Conservation (phyloP, 139 green algal genomes). For the Eudorina sp. region DNA sequence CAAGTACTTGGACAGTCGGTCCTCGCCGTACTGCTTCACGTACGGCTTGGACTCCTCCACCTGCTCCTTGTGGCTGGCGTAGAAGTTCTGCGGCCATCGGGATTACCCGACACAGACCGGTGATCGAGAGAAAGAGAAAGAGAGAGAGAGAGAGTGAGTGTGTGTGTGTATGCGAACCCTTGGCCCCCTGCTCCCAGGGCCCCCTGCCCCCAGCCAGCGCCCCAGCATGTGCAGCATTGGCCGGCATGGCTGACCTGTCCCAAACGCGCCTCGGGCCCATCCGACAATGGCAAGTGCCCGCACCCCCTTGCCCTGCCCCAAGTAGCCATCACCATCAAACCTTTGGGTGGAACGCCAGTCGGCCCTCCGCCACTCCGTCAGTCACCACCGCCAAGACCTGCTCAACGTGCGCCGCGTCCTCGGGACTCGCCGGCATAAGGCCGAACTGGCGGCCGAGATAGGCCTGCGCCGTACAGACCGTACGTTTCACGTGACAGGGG, state of each 20-base stretch:
- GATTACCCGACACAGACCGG: background rate
- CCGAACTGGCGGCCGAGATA: conserved; percentile 40
- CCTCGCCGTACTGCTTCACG: conserved; percentile 57
- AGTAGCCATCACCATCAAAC: background rate
- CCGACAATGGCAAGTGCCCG: too few relatives aligned
- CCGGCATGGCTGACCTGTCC: too few relatives aligned
- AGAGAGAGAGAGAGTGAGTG: too few relatives aligned
- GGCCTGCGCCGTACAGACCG: too few relatives aligned
- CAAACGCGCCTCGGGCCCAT: too few relatives aligned
- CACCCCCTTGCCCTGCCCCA: background rate
- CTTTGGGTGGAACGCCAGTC: conserved; percentile 67
- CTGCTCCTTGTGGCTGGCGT: conserved; percentile 59
- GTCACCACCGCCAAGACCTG: conserved; percentile 60
- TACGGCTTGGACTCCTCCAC: conserved; percentile 61
- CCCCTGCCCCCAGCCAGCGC: too few relatives aligned
- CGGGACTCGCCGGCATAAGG: conserved; percentile 6
- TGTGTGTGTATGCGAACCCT: too few relatives aligned
- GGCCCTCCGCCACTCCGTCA: conserved; percentile 60
- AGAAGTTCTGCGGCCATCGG: conserved; percentile 49
- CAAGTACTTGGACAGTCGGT: conserved; percentile 68
- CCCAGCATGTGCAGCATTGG: too few relatives aligned
- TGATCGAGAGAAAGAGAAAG: background rate
- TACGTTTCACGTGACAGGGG: too few relatives aligned
- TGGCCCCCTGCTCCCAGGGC: too few relatives aligned
- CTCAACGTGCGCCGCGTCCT: conserved; percentile 53